Evolutionary conservation across 805 yeast genomes (phyloP).

Genomic region (Starmerella cellae): DNA sequence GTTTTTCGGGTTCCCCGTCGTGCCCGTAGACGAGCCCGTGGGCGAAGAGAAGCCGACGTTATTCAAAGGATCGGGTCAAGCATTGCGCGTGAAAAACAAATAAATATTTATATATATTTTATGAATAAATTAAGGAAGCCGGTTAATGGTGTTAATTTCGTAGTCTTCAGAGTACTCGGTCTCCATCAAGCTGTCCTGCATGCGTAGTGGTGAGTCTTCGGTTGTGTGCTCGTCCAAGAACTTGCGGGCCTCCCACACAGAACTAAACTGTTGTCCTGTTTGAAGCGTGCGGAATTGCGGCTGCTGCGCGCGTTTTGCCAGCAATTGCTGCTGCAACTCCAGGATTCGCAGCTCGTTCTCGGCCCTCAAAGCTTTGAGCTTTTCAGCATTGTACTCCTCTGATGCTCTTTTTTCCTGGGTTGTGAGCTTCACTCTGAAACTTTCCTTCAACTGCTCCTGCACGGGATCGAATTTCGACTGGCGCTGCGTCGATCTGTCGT

Average conservation of each 20-base stretch:
- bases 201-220: neutral
- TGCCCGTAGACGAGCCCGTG: slow-evolving; percentile 31
- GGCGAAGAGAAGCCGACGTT: slow-evolving; percentile 21
- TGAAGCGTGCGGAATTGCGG: slow-evolving; percentile 1
- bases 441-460: neutral
- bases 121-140: neutral
- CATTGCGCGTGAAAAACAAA: neutral
- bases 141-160: slow-evolving; percentile 5
- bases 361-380: neutral
- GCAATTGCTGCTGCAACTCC: neutral
- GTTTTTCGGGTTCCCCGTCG: slow-evolving; percentile 84
- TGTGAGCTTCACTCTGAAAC: neutral
- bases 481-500: slow-evolving; percentile 15
- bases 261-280: slow-evolving; percentile 5
- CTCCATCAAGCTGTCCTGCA: neutral
- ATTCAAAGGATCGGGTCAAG: slow-evolving; percentile 4
- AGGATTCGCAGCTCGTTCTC: neutral
- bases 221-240: slow-evolving; percentile 8
- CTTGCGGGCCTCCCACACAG: slow-evolving; percentile 13
- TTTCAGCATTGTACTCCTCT: too few species aligned
- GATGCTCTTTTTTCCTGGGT: neutral
- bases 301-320: neutral
- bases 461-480: slow-evolving; percentile 1
- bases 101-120: neutral
- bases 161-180: slow-evolving; percentile 2